Conservation (phyloP, 106 monocot genomes). For the Dendrobium officinale region DNA sequence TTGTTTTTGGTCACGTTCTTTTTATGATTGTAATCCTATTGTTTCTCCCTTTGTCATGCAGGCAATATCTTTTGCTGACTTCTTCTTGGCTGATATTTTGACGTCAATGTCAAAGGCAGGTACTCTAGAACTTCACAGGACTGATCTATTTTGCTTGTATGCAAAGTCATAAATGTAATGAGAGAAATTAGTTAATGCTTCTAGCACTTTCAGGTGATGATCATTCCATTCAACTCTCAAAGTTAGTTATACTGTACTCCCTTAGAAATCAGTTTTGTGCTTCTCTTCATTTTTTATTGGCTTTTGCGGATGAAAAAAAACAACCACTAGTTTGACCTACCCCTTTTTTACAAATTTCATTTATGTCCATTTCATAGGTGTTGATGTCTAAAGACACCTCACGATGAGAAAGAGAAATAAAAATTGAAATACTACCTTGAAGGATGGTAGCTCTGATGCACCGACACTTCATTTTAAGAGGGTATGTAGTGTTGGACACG, state of each 20-base stretch:
- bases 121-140: neutral
- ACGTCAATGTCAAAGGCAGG: constrained; percentile 97
- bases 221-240: neutral
- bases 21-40: neutral
- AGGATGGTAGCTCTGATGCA: too few species aligned
- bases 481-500: too few species aligned
- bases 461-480: too few species aligned
- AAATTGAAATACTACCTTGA: too few species aligned
- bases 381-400: too few species aligned
- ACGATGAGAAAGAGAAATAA: too few species aligned
- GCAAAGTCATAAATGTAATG: neutral
- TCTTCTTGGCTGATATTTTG: constrained; percentile 96
- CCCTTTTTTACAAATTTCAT: neutral
- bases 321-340: neutral
- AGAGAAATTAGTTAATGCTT: neutral
- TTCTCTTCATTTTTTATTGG: neutral
- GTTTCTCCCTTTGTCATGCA: constrained; percentile 24
- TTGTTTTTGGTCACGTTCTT: neutral
- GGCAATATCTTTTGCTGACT: constrained; percentile 93
- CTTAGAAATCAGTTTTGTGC: neutral
- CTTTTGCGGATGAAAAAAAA: neutral
- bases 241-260: neutral
- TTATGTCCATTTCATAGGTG: neutral
- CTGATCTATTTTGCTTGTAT: neutral
- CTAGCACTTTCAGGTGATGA: constrained; percentile 10